Evolutionary conservation across 1,139 yeast species (phyloP).

Genomic region (Suhomyces bokatorum): DNA sequence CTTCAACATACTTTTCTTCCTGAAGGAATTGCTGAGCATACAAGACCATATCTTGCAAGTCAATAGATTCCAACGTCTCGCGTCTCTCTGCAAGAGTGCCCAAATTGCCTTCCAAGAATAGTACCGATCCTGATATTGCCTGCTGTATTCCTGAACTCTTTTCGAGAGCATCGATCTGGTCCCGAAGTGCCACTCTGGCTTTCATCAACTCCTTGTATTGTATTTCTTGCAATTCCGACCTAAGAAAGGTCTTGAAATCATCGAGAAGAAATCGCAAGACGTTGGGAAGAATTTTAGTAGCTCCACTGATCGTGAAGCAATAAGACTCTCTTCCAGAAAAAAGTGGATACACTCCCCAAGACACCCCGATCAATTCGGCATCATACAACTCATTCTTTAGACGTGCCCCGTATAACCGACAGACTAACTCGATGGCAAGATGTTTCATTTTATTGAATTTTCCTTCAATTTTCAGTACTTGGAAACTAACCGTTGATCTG

Average conservation of each 20-base stretch:
- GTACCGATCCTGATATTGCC: conserved; percentile 47
- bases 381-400: conserved; percentile 47
- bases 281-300: conserved; percentile 33
- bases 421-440: conserved; percentile 50
- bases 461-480: conserved; percentile 15
- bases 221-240: conserved; percentile 13
- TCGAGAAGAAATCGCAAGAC: conserved; percentile 27
- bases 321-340: conserved; percentile 51
- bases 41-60: conserved; percentile 23
- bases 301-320: conserved; percentile 52
- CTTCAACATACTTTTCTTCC: conserved; percentile 32
- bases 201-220: conserved; percentile 39
- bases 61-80: conserved; percentile 33
- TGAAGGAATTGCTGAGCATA: conserved; percentile 22
- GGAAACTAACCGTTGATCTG: conserved; percentile 44
- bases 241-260: conserved; percentile 19
- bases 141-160: conserved; percentile 41
- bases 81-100: conserved; percentile 54
- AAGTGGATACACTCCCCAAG: conserved; percentile 57
- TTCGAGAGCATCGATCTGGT: conserved; percentile 40
- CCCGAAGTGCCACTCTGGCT: conserved; percentile 45
- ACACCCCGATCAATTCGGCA: conserved; percentile 50
- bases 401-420: conserved; percentile 42
- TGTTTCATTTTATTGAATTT: conserved; percentile 17
- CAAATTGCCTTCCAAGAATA: conserved; percentile 53